These are phyloP conservation scores for Leucocoprinus sp. DNA, from an alignment of 768 basidiomycete species.

Conservation along the genomic window DNA sequence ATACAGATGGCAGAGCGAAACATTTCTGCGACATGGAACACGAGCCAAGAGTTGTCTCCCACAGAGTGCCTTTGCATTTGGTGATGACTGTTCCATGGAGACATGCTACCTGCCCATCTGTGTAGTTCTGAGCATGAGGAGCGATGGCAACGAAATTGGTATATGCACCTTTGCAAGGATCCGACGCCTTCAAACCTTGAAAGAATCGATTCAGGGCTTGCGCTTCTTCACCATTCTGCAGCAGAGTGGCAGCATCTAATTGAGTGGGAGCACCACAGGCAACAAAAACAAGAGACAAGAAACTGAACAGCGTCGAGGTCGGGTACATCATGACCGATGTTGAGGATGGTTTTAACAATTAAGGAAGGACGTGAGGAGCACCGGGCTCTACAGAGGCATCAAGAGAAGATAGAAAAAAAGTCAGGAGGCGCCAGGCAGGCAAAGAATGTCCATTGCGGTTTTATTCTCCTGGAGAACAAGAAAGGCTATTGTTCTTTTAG, in stretches of 20 bases:
- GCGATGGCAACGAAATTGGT: neutral
- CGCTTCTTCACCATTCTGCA: conserved; percentile 40
- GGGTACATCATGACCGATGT: conserved; percentile 1
- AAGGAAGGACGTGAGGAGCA: conserved; percentile 17
- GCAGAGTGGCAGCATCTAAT: conserved; percentile 33
- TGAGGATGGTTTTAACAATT: conserved; percentile 6
- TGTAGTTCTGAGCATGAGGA: neutral
- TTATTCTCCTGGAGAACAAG: conserved; percentile 2
- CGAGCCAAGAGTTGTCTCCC: conserved; percentile 24
- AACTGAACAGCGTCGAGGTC: conserved; percentile 12
- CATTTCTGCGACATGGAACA: conserved; percentile 34
- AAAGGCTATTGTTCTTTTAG: neutral
- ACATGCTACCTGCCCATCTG: conserved; percentile 39
- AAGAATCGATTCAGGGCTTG: conserved; percentile 45
- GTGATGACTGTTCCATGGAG: conserved; percentile 29
- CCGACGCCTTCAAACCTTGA: conserved; percentile 27
- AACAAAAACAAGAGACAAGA: conserved; percentile 18
- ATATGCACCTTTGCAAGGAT: conserved; percentile 37
- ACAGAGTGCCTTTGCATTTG: conserved; percentile 32
- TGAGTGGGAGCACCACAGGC: conserved; percentile 26
- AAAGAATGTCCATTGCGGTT: conserved; percentile 2
- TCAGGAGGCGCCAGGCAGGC: neutral
- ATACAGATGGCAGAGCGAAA: conserved; percentile 43
- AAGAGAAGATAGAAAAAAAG: conserved; percentile 6
- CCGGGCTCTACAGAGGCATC: conserved; percentile 24